Evolutionary conservation across 306 rosid genomes (phyloP), one percentile per base, ranked within the genome.

Genomic region (Oxytropis ochrocephala): DNA sequence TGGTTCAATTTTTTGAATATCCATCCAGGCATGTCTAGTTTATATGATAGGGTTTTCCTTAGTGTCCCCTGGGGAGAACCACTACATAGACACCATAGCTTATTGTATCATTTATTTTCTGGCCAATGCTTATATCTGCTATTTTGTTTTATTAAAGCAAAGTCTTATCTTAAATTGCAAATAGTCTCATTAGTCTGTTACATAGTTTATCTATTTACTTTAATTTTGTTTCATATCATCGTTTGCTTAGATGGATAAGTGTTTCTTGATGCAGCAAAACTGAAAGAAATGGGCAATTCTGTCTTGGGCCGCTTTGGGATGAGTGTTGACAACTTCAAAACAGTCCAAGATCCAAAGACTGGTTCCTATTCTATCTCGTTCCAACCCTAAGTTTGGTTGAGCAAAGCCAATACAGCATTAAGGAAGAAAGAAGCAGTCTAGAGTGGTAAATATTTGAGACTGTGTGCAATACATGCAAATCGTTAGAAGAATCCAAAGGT

Each of bases 271-370:
- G 69, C 88, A 94, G 96, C 64, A 14, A 94, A 90, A 79, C 75
- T 94, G 76, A 94, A 94, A 82, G 98, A 90, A 0, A 82, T 94
- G 90, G 98, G 97, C 29, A 94, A 94, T 75, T 90, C 94, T 68
- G 64, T 93, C 69, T 69, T 93, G 84, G 96, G 97, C 38, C 98
- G 92, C 61, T 94, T 90, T 43, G 98, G 98, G 27, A 90, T 94
- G 97, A 94, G 91, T 24, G 55, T 82, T 0, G 98, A 90, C 83
- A 90, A 88, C 85, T 93, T 93, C 73, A 90, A 93, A 69, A 79
- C 98, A 21, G 93, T 90, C 51, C 72, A 93, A 84, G 97, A 93
- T 78, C 97, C 97, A 24, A 93, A 90, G 78, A 85, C 96, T 11
- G 96, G 98, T 59, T 93, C 96, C 17, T 93, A 93, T 73, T 93